Base-by-base conservation (phyloP, 2,329 filamentous ascomycete genomes). In the Fusarium ambrosium region DNA sequence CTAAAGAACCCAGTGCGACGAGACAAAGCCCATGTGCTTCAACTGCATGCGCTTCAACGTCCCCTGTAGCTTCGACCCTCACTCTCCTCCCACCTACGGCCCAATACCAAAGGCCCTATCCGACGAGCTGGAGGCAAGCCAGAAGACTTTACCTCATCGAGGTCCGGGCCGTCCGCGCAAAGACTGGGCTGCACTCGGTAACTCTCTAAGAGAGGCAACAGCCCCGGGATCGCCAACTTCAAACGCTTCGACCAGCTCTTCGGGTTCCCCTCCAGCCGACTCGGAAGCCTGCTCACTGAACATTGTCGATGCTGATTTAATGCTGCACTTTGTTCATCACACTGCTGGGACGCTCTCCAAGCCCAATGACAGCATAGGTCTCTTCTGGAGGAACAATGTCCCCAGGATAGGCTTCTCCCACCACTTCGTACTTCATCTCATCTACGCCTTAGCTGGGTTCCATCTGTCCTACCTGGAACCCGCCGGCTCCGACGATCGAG, bases 21-120 rank as follows among this genome's bases (percentile, higher is more conserved):
- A 61, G 58, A 61, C 58, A 20, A 61, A 61, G 39, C 58, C 58
- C 24, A 61, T 61, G 24, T 61, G 58, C 39, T 61, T 45, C 58
- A 61, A 60, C 56, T 60, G 56, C 36, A 37, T 60, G 34, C 56
- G 56, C 36, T 60, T 60, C 36, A 41, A 34, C 39, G 39, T 61
- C 27, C 18, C 34, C 7, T 61, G 58, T 11, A 61, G 58, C 37
- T 61, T 61, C 58, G 27, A 61, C n/a, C 58, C 56, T 37, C 56
- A 39, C 16, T 36, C 56, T 60, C 34, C 36, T n/a, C 22, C 36
- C 34, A 27, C 22, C 22, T 27, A 60, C 6, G 56, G 36, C 20
- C 32, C 34, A 60, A 27, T 60, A 13, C 22, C 56, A 27, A 41
- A 39, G 34, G 36, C 20, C 24, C n/a, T 32, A 5, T 43, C 58